Percentiles rank a stretch among this genome's conserved stretches.
Conservation (phyloP, 176 grass and related monocot species). For the Cenchrus fungigraminus region DNA sequence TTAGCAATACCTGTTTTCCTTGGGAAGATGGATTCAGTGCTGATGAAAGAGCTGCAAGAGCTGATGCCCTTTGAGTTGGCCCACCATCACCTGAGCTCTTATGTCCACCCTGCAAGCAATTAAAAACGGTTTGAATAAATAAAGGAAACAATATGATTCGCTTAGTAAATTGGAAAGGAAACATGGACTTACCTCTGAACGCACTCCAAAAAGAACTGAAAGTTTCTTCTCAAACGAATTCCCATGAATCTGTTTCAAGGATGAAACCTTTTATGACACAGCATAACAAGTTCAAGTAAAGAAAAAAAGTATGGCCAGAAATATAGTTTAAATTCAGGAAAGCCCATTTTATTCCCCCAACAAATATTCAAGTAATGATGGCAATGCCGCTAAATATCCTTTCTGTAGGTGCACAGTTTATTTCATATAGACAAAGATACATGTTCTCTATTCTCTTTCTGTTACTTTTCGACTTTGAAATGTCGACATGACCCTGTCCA, state of each 20-base stretch:
- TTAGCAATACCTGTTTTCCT: slow-evolving; percentile 48
- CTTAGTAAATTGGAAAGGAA: slow-evolving; percentile 19
- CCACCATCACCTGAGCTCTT: slow-evolving; percentile 75
- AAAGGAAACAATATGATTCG: not conserved
- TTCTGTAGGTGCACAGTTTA: not conserved
- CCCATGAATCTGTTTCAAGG: slow-evolving; percentile 78
- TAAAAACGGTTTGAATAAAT: slow-evolving; percentile 28
- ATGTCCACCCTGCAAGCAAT: slow-evolving; percentile 46
- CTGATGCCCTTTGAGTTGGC: slow-evolving; percentile 93
- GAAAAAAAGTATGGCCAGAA: not conserved
- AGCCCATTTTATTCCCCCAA: not conserved
- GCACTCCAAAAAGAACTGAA: slow-evolving; percentile 75
- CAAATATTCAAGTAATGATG: not conserved
- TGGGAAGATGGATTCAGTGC: slow-evolving; percentile 82
- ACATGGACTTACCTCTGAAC: slow-evolving; percentile 56
- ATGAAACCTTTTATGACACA: slow-evolving; percentile 27
- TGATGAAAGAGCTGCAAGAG: slow-evolving; percentile 87
- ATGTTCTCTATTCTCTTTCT: not conserved
- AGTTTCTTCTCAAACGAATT: slow-evolving; percentile 97
- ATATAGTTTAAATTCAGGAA: not conserved
- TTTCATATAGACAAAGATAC: not conserved
- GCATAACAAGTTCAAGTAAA: slow-evolving; percentile 23
- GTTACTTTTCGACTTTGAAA: slow-evolving; percentile 19
- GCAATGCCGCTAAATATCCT: not conserved
- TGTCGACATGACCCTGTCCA: not conserved